Evolutionary conservation across 441 rosid species (phyloP).

Genomic region (Croton setiger): DNA sequence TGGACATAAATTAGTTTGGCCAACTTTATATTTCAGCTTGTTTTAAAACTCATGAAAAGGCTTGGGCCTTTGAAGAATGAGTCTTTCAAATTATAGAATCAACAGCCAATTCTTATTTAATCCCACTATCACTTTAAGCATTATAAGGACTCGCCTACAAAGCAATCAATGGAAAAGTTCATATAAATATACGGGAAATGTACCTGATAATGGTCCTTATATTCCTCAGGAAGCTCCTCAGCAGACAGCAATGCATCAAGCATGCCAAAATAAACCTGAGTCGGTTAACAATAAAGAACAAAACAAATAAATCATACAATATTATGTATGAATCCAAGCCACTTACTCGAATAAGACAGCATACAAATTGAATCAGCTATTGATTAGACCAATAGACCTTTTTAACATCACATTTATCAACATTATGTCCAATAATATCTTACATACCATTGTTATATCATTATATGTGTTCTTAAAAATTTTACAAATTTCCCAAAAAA

Average conservation of each 20-base stretch:
- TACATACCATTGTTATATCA: no score
- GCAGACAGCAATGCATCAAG: slow-evolving; percentile 60
- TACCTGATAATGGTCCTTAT: slow-evolving; percentile 54
- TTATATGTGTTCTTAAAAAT: no score
- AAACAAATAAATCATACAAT: not conserved
- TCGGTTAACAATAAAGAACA: slow-evolving; percentile 7
- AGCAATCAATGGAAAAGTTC: not conserved
- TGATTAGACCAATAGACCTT: not conserved
- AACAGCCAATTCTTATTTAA: not conserved
- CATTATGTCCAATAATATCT: no score
- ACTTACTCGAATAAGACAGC: not conserved
- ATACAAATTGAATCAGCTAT: not conserved
- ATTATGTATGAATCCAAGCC: not conserved
- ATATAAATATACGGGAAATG: not conserved
- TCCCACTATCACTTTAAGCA: not conserved
- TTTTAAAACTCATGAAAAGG: no score
- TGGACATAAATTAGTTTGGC: not conserved
- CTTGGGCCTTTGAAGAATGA: not conserved
- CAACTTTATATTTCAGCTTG: not conserved
- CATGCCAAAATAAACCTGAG: slow-evolving; percentile 68
- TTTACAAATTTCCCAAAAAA: no score
- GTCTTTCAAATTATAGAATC: not conserved
- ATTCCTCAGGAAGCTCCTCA: slow-evolving; percentile 65
- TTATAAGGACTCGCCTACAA: not conserved
- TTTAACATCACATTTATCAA: no score